Base-by-base conservation (phyloP, 2,329 filamentous ascomycete genomes). In the Elsinoe fawcettii region DNA sequence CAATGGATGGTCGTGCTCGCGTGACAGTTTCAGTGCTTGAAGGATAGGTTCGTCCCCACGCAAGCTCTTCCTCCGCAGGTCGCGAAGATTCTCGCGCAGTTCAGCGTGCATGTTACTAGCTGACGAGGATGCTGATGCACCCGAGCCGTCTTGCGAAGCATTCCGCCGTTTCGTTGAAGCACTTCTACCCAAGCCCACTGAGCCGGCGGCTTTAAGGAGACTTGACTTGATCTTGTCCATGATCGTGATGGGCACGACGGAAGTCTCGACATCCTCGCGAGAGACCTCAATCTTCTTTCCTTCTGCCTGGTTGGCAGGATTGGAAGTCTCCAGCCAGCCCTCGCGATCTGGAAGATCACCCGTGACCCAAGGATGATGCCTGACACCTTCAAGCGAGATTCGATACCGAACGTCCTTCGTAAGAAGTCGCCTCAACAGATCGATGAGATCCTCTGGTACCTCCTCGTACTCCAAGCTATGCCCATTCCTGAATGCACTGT, bases 311-410 rank as follows among this genome's bases (percentile, higher is more conserved):
- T 85, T 81, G 36, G 83, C 85, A 1, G 91, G 90, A 66, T 97
- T 92, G 1, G 91, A 96, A 61, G 95, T 90, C 64, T 96, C 90
- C n/a, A 96, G 82, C 93, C 93, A 99, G 8, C 80, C 78, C 30
- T 82, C 75, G 36, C 86, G 81, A 63, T 96, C 86, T 32, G 82
- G 75, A 46, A 97, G 81, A 61, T 87, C 90, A 58, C 85, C 78
- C 1, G 92, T 78, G 14, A 97, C 86, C 93, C 93, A 99, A 4
- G 86, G 85, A 68, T 99, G 93, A 60, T 88, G 86, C 71, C 97
- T 97, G 66, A 97, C 92, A 65, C 96, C 92, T 60, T 86, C 84
- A 54, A 99, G 77, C 6, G 88, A 87, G 65, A 99, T 96, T 37
- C 93, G 85, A 71, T 91, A 85, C 27, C 87, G 80, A 0, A 92